Evolutionary conservation across 2,329 filamentous ascomycete species (phyloP), one percentile per base, ranked within the genome.

Genomic region (Aspergillus floridensis): DNA sequence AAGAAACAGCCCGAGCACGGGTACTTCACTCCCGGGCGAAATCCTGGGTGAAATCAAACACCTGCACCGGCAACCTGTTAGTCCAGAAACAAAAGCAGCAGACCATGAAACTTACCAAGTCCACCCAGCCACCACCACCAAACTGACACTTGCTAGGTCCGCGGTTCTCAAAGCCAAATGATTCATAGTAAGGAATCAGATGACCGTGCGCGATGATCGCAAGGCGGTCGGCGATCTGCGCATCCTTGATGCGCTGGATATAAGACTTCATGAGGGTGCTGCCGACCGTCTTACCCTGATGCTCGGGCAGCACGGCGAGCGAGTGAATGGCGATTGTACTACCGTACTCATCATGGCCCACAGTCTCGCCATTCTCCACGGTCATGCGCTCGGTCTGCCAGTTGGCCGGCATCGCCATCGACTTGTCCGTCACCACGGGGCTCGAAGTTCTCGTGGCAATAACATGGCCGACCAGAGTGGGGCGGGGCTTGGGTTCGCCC

Each of bases 281-380:
- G 16, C 90, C 93, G 2, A 96, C 80, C 1, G 91, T 89, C 59
- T 87, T 86, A 35, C 85, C 82, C 65, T 95, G 91, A 58, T 92
- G 86, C 60, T 87, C 84, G 0, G 91, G 91, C 57, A 89, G 81
- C 5, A 96, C 88, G 19, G 90, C 91, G 5, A 97, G 81, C 0
- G 90, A 93, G 76, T 97, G 93, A 53, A 96, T 78, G 57, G 87
- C 91, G 57, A 96, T 82, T 0, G 91, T 96, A 48, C 86, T 78
- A 44, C 92, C 92, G 16, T 80, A 79, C 59, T 91, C 86, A 66
- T 89, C 85, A 74, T 96, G 91, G 32, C 91, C 91, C 10, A 86
- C 70, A 1, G 74, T 71, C 38, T 82, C 59, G 35, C 66, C 79
- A 50, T 76, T 72, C 55, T 79, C 75, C 55, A 74, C 63, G 11